A percentile compares a stretch with the other conserved stretches of the same genome.
Conservation (phyloP, 306 rosid genomes). For the Vigna trinervia region DNA sequence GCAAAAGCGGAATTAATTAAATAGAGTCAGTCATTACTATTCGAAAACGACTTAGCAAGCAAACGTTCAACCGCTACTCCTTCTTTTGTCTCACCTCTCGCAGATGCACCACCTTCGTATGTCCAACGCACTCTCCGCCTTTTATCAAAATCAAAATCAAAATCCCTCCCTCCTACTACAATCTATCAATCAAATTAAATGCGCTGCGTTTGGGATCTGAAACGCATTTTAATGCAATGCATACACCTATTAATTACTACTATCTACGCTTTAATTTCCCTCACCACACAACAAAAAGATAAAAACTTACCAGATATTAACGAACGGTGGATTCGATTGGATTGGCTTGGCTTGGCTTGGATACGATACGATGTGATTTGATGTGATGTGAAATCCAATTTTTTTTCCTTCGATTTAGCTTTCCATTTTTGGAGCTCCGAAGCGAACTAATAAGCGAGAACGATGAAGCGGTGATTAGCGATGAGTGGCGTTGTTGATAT, state of each 20-base stretch:
- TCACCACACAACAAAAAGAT: background rate
- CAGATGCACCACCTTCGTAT: slow-evolving; percentile 4
- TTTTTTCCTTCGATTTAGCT: background rate
- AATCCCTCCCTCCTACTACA: background rate
- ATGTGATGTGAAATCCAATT: background rate
- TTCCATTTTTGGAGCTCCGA: slow-evolving; percentile 30
- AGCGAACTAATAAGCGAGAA: background rate
- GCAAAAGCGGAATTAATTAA: slow-evolving; percentile 48
- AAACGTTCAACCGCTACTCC: slow-evolving; percentile 51
- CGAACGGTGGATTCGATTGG: background rate
- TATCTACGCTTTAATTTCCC: background rate
- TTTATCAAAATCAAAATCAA: background rate
- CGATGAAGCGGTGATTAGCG: background rate
- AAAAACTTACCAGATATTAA: slow-evolving; percentile 11
- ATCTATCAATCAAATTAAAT: slow-evolving; percentile 1
- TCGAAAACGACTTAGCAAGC: slow-evolving; percentile 79
- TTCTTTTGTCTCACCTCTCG: background rate
- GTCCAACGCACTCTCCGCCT: background rate
- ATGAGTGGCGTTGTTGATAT: slow-evolving; percentile 17
- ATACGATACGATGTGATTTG: background rate
- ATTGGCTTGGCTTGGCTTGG: background rate
- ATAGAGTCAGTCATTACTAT: slow-evolving; percentile 55
- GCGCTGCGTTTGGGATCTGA: slow-evolving; percentile 32
- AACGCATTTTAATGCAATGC: slow-evolving; percentile 32
- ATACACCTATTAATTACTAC: background rate